These are phyloP conservation scores for Syzygium malaccense DNA, from an alignment of 441 rosid species.

Conservation along the genomic window DNA sequence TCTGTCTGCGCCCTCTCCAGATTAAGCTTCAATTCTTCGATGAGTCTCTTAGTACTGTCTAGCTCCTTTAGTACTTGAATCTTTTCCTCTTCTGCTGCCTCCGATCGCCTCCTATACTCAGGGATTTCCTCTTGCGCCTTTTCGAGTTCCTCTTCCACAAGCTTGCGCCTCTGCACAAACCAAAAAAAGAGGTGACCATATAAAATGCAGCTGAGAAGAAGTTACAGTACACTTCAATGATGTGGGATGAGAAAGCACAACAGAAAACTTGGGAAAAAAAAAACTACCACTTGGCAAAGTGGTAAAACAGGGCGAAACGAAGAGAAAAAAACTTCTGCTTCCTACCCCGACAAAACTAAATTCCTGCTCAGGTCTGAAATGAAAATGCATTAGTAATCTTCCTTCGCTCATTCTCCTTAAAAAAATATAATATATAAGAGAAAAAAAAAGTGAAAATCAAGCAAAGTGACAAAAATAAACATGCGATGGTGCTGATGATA, in stretches of 20 bases:
- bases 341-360: background rate
- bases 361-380: background rate
- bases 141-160: slow-evolving; percentile 71
- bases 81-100: slow-evolving; percentile 59
- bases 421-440: background rate
- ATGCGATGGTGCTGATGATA: background rate
- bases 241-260: background rate
- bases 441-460: background rate
- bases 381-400: background rate
- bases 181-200: background rate
- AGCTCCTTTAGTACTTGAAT: slow-evolving; percentile 58
- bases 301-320: background rate
- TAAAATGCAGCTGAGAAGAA: background rate
- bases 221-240: background rate
- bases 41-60: slow-evolving; percentile 66
- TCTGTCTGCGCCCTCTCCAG: slow-evolving; percentile 82
- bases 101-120: slow-evolving; percentile 40
- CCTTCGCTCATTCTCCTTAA: background rate
- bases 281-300: background rate
- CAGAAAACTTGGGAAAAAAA: background rate
- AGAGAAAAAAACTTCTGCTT: background rate
- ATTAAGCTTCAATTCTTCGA: slow-evolving; percentile 77
- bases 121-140: slow-evolving; percentile 72
- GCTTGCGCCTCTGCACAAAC: slow-evolving; percentile 50
- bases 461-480: background rate